These are phyloP conservation scores for Saposhnikovia divaricata DNA, from an alignment of 129 eudicot genomes.

Conservation along the genomic window DNA sequence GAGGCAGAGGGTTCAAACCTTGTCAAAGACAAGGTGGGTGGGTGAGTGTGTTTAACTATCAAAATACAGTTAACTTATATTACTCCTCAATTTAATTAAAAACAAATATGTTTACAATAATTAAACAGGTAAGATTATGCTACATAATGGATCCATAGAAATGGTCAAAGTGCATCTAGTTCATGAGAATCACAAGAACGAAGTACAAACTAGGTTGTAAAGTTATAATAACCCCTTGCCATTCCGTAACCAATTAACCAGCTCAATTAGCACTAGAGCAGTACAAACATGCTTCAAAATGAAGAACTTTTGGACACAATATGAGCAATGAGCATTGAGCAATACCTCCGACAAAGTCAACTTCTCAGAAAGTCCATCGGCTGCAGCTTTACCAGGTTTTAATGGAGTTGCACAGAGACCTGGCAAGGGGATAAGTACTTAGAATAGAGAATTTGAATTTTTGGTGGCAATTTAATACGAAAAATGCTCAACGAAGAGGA, in stretches of 20 bases:
- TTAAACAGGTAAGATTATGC: background rate
- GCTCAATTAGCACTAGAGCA: background rate
- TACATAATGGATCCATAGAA: background rate
- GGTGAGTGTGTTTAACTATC: background rate
- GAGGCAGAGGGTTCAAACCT: background rate
- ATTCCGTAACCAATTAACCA: background rate
- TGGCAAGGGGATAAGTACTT: background rate
- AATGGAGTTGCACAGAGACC: constrained; percentile 26
- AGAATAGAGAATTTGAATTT: background rate
- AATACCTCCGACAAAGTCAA: constrained; percentile 28
- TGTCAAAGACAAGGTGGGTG: background rate
- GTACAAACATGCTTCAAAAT: background rate
- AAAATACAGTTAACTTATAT: background rate
- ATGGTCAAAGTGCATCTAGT: background rate
- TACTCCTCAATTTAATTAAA: background rate
- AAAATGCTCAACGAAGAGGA: background rate
- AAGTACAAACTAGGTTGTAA: background rate
- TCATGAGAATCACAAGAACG: background rate
- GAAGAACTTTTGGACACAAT: background rate
- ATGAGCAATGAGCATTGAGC: constrained; percentile 7
- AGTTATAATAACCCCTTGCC: background rate
- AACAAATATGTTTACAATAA: background rate
- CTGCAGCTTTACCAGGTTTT: constrained; percentile 18
- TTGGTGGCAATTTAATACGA: background rate
- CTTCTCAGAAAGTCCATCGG: constrained; percentile 26